Base-by-base conservation (phyloP, 306 rosid species). In the Sicyos edulis region DNA sequence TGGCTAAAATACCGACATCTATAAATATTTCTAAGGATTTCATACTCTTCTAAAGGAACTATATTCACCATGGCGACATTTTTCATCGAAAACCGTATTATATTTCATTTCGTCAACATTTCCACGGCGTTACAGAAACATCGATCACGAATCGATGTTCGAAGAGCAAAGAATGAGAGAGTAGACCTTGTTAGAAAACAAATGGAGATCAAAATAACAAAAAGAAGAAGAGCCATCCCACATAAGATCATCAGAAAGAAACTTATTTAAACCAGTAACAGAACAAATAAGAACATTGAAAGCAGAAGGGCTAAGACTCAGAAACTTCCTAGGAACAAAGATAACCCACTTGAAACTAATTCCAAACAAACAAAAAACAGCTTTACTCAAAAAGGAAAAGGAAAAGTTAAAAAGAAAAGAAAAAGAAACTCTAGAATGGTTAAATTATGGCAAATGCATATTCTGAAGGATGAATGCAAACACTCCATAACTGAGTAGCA, bases 281-380 rank as follows among this genome's bases (percentile, higher is more conserved):
- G 63, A 57, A 57, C 34, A 22, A 57, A 57, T 15, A 20, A 2
- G 63, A 57, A 57, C 10, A 22, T 5, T 24, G 64, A 56, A 58
- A 58, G 42, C 26, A 63, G 51, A 63, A 63, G 4, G 51, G 26
- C 70, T 63, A 3, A n/a, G 70, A 15, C 70, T 63, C 6, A 37
- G 10, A 22, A 62, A 34, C 49, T 62, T n/a, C 15, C 26, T 8
- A 63, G 16, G 16, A 63, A 63, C 26, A 40, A 14, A 14, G 20
- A 60, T 26, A 32, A 62, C 24, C 68, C 68, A 16, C 68, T 62
- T 7, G 20, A 29, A 29, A 60, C 66, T 60, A 29, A 60, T 60
- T 60, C 45, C 12, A 59, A 59, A 14, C 13, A 51, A 6, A 42
- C 64, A 58, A 59, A 59, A 14, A 0, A 10, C 68, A 34, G 10